Evolutionary conservation across 805 yeast genomes (phyloP).

Genomic region (Lipomyces kockii): DNA sequence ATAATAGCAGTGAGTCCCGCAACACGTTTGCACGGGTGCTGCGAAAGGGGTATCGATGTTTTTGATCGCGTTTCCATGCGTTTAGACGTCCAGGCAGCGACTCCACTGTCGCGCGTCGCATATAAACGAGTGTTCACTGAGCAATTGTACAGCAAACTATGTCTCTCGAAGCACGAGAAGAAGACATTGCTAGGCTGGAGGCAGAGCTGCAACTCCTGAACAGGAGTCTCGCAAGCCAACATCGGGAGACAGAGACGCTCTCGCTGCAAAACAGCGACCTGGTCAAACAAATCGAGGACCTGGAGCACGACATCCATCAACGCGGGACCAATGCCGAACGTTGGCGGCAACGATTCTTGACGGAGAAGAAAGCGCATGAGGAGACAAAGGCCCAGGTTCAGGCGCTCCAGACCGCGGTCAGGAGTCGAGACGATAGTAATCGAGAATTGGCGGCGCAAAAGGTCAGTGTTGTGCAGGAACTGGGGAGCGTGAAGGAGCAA

Average conservation of each 20-base stretch:
- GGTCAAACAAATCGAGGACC: slow-evolving; percentile 15
- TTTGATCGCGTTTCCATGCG: background rate
- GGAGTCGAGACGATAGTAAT: slow-evolving; percentile 24
- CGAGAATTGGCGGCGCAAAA: slow-evolving; percentile 25
- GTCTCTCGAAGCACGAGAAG: slow-evolving; percentile 10
- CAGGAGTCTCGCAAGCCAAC: background rate
- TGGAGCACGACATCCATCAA: slow-evolving; percentile 19
- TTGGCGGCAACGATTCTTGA: slow-evolving; percentile 24
- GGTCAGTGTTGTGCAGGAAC: slow-evolving; percentile 12
- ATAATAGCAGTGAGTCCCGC: background rate
- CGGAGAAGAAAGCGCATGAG: slow-evolving; percentile 21
- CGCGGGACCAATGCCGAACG: slow-evolving; percentile 26
- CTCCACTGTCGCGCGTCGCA: background rate
- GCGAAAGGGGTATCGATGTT: background rate
- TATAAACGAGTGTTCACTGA: background rate
- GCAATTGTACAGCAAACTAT: background rate
- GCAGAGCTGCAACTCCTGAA: background rate
- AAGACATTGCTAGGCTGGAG: slow-evolving; percentile 17
- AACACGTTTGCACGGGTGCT: background rate
- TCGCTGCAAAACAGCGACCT: slow-evolving; percentile 13
- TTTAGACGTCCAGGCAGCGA: background rate
- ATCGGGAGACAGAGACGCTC: slow-evolving; percentile 11
- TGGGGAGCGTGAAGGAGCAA: slow-evolving; percentile 11
- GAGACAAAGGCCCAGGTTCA: slow-evolving; percentile 10
- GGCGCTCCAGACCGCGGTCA: slow-evolving; percentile 23